Conservation (phyloP, 495 filamentous ascomycete species). For the Lasiosphaeris hirsuta region DNA sequence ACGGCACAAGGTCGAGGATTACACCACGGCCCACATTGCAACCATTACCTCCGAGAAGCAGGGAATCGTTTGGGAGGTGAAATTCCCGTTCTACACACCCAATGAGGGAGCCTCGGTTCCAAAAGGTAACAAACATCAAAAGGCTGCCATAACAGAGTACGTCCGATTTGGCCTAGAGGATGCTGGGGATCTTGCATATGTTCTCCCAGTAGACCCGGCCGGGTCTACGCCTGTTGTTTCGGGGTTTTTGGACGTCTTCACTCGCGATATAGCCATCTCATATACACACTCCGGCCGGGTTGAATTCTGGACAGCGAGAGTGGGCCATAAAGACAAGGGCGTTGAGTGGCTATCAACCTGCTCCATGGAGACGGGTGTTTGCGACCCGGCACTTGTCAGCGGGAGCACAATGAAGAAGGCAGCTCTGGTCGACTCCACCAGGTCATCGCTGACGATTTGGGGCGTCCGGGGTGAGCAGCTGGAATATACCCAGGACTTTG, state of each 20-base stretch:
- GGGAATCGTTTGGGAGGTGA: slow-evolving; percentile 83
- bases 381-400: slow-evolving; percentile 72
- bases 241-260: slow-evolving; percentile 85
- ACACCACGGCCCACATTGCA: slow-evolving; percentile 64
- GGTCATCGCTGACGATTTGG: slow-evolving; percentile 87
- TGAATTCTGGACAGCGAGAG: slow-evolving; percentile 80
- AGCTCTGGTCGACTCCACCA: slow-evolving; percentile 69
- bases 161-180: slow-evolving; percentile 68
- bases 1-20: slow-evolving; percentile 51
- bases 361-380: slow-evolving; percentile 75
- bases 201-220: slow-evolving; percentile 87
- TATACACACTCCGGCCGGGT: slow-evolving; percentile 75
- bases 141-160: slow-evolving; percentile 57
- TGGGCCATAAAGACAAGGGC: slow-evolving; percentile 52
- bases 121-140: slow-evolving; percentile 31
- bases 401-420: slow-evolving; percentile 85
- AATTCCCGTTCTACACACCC: slow-evolving; percentile 43
- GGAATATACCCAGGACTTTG: slow-evolving; percentile 75
- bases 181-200: slow-evolving; percentile 72
- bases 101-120: slow-evolving; percentile 19
- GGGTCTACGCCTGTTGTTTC: slow-evolving; percentile 67
- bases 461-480: slow-evolving; percentile 77
- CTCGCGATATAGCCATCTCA: slow-evolving; percentile 82
- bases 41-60: slow-evolving; percentile 78
- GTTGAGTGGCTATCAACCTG: slow-evolving; percentile 84